A percentile compares a stretch with the other conserved stretches of the same genome.
Conservation (phyloP, 257 asterid genomes). For the Cinchona pubescens region DNA sequence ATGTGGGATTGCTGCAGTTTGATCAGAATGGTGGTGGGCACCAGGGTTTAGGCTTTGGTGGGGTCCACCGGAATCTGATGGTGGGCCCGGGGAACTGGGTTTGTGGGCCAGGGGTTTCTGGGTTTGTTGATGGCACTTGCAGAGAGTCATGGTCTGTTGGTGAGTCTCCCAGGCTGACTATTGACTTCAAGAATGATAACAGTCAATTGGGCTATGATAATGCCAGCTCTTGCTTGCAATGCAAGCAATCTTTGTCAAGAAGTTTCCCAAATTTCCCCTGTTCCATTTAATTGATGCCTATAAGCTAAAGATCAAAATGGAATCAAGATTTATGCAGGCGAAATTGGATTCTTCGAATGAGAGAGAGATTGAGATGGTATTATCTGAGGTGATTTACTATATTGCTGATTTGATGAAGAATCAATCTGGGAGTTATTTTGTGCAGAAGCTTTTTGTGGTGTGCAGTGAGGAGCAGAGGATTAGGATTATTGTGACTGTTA, state of each 20-base stretch:
- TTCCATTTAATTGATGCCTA: too few species aligned
- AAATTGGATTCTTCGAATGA: slow-evolving; percentile 39
- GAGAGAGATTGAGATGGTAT: slow-evolving; percentile 37
- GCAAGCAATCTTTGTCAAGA: slow-evolving; percentile 38
- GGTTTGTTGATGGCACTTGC: slow-evolving; percentile 4
- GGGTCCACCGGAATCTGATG: slow-evolving; percentile 43
- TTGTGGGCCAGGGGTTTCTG: not conserved
- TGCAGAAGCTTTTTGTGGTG: slow-evolving; percentile 50
- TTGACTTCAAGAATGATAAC: not conserved
- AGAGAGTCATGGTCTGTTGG: not conserved
- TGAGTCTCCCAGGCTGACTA: slow-evolving; percentile 7
- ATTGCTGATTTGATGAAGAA: slow-evolving; percentile 43
- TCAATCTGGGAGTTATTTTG: slow-evolving; percentile 55
- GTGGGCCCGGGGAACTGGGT: slow-evolving; percentile 41
- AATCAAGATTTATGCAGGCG: slow-evolving; percentile 34
- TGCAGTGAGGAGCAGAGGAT: slow-evolving; percentile 70
- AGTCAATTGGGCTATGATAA: slow-evolving; percentile 9
- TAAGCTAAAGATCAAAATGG: slow-evolving; percentile 44
- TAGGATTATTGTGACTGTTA: slow-evolving; percentile 41
- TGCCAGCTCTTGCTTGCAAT: slow-evolving; percentile 50
- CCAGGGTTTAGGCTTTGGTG: slow-evolving; percentile 19
- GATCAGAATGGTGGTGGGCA: slow-evolving; percentile 4
- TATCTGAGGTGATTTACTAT: slow-evolving; percentile 36
- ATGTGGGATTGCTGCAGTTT: slow-evolving; percentile 8
- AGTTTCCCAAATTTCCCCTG: slow-evolving; percentile 23